Conservation (phyloP, 2,329 filamentous ascomycete species). For the Ceratocystiopsis minuta region DNA sequence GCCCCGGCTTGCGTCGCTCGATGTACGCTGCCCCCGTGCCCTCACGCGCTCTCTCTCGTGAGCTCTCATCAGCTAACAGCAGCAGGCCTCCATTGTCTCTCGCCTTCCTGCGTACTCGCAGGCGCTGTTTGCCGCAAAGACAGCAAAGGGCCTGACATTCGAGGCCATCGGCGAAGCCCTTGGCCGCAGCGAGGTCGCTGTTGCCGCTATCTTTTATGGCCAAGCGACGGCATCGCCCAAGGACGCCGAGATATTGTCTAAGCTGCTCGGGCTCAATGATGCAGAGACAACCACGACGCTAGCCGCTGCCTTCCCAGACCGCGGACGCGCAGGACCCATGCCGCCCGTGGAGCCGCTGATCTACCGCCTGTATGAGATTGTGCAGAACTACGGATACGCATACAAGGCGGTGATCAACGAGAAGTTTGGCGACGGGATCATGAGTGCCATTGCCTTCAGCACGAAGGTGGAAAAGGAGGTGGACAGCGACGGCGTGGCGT, state of each 20-base stretch:
- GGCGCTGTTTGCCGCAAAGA: slow-evolving; percentile 68
- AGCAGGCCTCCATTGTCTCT: slow-evolving; percentile 45
- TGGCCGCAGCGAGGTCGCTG: slow-evolving; percentile 64
- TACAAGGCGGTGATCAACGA: slow-evolving; percentile 93
- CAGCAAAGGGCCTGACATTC: slow-evolving; percentile 56
- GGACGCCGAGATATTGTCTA: slow-evolving; percentile 40
- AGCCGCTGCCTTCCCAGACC: slow-evolving; percentile 52
- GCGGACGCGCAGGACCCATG: slow-evolving; percentile 65
- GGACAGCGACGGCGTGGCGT: slow-evolving; percentile 61
- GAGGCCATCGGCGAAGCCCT: slow-evolving; percentile 57
- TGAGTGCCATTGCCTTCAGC: slow-evolving; percentile 85
- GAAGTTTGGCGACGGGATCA: slow-evolving; percentile 88
- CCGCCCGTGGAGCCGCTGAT: slow-evolving; percentile 72
- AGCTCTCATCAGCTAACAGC: neutral
- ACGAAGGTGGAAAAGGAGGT: slow-evolving; percentile 90
- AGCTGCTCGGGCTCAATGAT: slow-evolving; percentile 31
- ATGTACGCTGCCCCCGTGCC: neutral
- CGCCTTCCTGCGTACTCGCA: slow-evolving; percentile 53
- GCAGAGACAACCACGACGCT: slow-evolving; percentile 36
- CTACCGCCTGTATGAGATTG: slow-evolving; percentile 81
- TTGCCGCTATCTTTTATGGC: slow-evolving; percentile 81
- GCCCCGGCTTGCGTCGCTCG: neutral
- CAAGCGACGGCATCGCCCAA: slow-evolving; percentile 32
- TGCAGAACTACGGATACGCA: slow-evolving; percentile 92
- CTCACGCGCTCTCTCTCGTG: no score